Percentiles rank a stretch among this genome's conserved stretches.
phyloP scores from a whole-genome alignment of 2,329 filamentous ascomycete species.

The Septoria linicola region DNA sequence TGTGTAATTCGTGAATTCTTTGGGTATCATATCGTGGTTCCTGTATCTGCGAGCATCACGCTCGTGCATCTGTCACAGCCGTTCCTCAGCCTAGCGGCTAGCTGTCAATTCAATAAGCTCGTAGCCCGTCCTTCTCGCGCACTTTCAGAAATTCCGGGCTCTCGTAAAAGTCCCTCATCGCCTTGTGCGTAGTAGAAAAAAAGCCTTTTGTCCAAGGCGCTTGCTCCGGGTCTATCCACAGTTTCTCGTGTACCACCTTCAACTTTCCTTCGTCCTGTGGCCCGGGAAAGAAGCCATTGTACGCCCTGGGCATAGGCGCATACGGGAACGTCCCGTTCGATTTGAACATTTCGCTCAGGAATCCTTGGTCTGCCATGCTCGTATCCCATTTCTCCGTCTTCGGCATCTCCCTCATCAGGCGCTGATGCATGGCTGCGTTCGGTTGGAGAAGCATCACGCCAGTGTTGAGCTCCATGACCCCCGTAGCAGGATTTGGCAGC shows the following conservation, averaged over 20 bases:
- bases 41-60: no score
- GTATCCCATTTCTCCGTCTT: constrained; percentile 23
- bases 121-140: no score
- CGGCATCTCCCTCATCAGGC: constrained; percentile 18
- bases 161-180: constrained; percentile 24
- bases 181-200: constrained; percentile 21
- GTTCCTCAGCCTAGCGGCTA: no score
- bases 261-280: constrained; percentile 14
- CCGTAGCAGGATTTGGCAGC: constrained; percentile 15
- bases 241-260: constrained; percentile 26
- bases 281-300: constrained; percentile 26
- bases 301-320: constrained; percentile 15
- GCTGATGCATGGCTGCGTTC: constrained; percentile 24
- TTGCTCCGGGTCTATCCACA: constrained; percentile 18
- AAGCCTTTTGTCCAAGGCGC: constrained; percentile 18
- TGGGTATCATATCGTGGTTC: no score
- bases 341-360: constrained; percentile 22
- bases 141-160: no score
- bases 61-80: no score
- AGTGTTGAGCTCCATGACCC: constrained; percentile 21
- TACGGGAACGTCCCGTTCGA: constrained; percentile 20
- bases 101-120: no score
- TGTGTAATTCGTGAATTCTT: no score
- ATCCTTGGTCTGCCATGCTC: constrained; percentile 24
- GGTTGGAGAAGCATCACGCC: constrained; percentile 25